phyloP scores from a whole-genome alignment of 805 yeast genomes.

The Cyberlindnera euphorbiae region DNA sequence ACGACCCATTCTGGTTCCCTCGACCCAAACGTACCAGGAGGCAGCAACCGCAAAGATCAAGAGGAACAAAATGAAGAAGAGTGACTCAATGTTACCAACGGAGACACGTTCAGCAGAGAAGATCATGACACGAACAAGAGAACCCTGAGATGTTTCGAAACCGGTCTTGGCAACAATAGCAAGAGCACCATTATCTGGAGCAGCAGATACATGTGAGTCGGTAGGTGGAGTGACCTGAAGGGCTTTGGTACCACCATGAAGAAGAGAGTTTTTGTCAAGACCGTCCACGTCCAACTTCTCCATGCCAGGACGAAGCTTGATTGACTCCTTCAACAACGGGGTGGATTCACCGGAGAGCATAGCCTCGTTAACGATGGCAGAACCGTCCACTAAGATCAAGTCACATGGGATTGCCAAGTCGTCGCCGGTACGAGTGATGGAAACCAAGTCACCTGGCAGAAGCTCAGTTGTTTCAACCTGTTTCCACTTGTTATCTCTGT shows the following conservation, averaged over 20 bases:
- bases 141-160: slow-evolving; percentile 98
- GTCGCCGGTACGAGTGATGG: slow-evolving; percentile 82
- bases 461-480: slow-evolving; percentile 66
- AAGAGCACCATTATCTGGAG: slow-evolving; percentile 87
- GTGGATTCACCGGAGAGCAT: slow-evolving; percentile 99
- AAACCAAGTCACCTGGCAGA: slow-evolving; percentile 88
- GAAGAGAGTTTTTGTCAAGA: slow-evolving; percentile 78
- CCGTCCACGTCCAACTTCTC: slow-evolving; percentile 74
- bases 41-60: slow-evolving; percentile 92
- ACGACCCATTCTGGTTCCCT: slow-evolving; percentile 94
- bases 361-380: slow-evolving; percentile 96
- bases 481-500: slow-evolving; percentile 67
- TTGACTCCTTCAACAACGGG: slow-evolving; percentile 89
- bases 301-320: slow-evolving; percentile 70
- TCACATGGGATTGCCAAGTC: slow-evolving; percentile 95
- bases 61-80: slow-evolving; percentile 85
- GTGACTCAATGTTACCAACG: slow-evolving; percentile 92
- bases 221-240: slow-evolving; percentile 81
- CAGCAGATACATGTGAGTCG: slow-evolving; percentile 39
- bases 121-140: slow-evolving; percentile 95
- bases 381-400: slow-evolving; percentile 76
- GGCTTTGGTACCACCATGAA: slow-evolving; percentile 96
- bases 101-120: slow-evolving; percentile 95
- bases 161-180: slow-evolving; percentile 92
- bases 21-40: slow-evolving; percentile 97